Percentiles rank a stretch among this genome's conserved stretches.
Evolutionary conservation across 116 monocot species (phyloP).

Genomic region (Zostera marina): DNA sequence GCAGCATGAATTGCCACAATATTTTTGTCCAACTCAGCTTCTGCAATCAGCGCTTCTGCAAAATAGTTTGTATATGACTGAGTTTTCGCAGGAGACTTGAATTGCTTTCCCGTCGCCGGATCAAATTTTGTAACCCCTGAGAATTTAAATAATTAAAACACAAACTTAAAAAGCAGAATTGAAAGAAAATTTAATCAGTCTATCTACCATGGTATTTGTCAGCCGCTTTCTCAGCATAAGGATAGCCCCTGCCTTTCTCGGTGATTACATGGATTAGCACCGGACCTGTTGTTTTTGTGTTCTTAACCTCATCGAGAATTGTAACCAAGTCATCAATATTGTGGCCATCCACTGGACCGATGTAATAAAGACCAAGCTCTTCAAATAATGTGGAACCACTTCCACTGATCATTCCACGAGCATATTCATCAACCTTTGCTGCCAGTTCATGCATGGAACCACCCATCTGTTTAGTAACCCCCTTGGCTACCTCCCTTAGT

Average conservation of each 20-base stretch:
- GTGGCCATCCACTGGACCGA: constrained; percentile 94
- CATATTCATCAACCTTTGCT: constrained; percentile 89
- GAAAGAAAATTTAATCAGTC: too few species aligned
- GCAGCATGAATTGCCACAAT: constrained; percentile 94
- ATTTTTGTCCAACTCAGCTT: constrained; percentile 69
- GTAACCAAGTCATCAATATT: constrained; percentile 78
- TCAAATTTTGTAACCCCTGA: constrained; percentile 84
- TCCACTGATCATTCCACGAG: constrained; percentile 95
- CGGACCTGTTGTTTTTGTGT: constrained; percentile 78
- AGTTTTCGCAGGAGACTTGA: constrained; percentile 40
- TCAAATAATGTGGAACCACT: constrained; percentile 75
- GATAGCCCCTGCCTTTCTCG: constrained; percentile 89
- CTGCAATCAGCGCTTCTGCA: constrained; percentile 85
- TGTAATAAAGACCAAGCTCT: constrained; percentile 94
- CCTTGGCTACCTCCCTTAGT: constrained; percentile 97
- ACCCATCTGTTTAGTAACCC: constrained; percentile 86
- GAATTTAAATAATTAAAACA: neutral
- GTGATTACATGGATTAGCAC: constrained; percentile 88
- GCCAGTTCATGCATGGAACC: constrained; percentile 88
- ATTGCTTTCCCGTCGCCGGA: constrained; percentile 87
- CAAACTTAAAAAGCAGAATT: neutral
- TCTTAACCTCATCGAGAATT: constrained; percentile 81
- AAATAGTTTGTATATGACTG: constrained; percentile 87
- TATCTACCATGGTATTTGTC: constrained; percentile 98
- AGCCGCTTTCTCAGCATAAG: constrained; percentile 79